These are phyloP conservation scores for Tetrapyrgos nigripes DNA, from an alignment of 1,284 basidiomycete species.

Conservation along the genomic window DNA sequence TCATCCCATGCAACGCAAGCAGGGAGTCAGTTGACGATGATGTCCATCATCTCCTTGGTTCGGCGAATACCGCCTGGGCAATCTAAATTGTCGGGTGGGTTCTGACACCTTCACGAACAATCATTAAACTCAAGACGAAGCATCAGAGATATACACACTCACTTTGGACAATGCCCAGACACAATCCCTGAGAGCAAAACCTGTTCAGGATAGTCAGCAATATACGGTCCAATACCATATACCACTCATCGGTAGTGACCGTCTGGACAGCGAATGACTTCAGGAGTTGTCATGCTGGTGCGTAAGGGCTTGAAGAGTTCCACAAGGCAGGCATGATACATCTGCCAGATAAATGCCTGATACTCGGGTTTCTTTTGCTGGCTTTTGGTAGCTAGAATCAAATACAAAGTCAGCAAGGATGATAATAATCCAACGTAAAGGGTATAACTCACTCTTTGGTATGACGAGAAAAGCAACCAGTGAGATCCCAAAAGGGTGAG, in stretches of 20 bases:
- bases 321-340: slow-evolving; percentile 1
- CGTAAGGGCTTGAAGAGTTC: not conserved
- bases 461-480: not conserved
- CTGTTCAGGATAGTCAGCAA: slow-evolving; percentile 27
- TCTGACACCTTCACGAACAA: no score
- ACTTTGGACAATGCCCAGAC: no score
- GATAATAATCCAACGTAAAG: not conserved
- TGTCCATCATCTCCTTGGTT: no score
- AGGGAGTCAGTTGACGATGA: no score
- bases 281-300: slow-evolving; percentile 23
- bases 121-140: no score
- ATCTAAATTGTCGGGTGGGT: no score
- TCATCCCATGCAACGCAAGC: no score
- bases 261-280: slow-evolving; percentile 26
- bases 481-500: not conserved
- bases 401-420: not conserved
- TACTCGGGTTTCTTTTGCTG: not conserved
- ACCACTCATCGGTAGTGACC: slow-evolving; percentile 26
- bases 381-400: not conserved
- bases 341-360: not conserved
- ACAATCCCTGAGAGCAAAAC: not conserved
- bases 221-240: slow-evolving; percentile 29
- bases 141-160: no score
- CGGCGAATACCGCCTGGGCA: no score
- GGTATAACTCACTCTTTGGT: not conserved